phyloP scores from a whole-genome alignment of 2,329 filamentous ascomycete genomes.

The Venturia effusa region DNA sequence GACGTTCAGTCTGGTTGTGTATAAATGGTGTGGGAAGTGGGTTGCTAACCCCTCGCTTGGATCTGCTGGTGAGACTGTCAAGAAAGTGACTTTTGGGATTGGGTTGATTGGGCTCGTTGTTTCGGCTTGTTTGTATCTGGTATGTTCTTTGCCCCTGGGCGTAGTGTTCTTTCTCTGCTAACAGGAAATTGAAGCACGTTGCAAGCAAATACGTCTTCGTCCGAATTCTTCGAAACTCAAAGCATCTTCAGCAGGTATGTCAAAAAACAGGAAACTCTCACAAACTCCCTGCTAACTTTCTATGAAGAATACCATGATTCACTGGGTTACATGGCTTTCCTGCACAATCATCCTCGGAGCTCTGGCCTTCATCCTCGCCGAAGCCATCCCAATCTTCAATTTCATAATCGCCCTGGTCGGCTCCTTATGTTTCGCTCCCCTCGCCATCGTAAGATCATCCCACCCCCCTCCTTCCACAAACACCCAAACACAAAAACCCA shows the following conservation, averaged over 20 bases:
- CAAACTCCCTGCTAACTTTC: neutral
- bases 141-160: neutral
- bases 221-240: slow-evolving; percentile 39
- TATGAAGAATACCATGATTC: slow-evolving; percentile 33
- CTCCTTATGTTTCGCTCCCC: slow-evolving; percentile 39
- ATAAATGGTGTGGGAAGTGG: slow-evolving; percentile 51
- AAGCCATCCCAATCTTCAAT: slow-evolving; percentile 46
- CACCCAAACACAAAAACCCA: too few relatives aligned
- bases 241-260: slow-evolving; percentile 33
- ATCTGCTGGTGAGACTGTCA: slow-evolving; percentile 47
- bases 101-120: slow-evolving; percentile 44
- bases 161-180: neutral
- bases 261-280: neutral
- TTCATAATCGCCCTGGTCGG: slow-evolving; percentile 40
- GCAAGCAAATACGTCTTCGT: slow-evolving; percentile 47
- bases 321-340: slow-evolving; percentile 42
- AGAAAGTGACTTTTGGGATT: slow-evolving; percentile 52
- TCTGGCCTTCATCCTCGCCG: slow-evolving; percentile 40
- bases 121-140: slow-evolving; percentile 33
- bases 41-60: slow-evolving; percentile 52
- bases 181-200: slow-evolving; percentile 26
- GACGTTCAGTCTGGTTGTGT: slow-evolving; percentile 49
- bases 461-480: too few relatives aligned
- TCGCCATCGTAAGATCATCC: slow-evolving; percentile 27
- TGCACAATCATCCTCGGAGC: slow-evolving; percentile 33